These are phyloP conservation scores for Lachnellula suecica DNA, from an alignment of 2,329 filamentous ascomycete genomes.

Conservation along the genomic window DNA sequence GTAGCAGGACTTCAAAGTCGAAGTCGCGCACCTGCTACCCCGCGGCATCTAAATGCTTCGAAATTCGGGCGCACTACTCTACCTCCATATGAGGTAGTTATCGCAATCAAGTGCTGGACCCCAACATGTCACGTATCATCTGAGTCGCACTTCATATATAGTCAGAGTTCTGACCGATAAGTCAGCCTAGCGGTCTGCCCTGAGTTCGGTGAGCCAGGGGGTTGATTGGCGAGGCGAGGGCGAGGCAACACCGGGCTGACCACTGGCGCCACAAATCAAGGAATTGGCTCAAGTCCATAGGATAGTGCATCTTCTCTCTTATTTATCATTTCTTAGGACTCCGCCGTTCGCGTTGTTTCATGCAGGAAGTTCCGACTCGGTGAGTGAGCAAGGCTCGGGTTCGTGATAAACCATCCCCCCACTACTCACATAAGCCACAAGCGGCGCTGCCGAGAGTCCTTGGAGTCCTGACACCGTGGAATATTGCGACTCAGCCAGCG, in stretches of 20 bases:
- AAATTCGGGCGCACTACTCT: not conserved
- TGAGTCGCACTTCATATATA: not conserved
- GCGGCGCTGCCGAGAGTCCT: constrained; percentile 17
- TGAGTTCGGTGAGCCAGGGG: not conserved
- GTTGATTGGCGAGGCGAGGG: constrained; percentile 8
- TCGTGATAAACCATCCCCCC: constrained; percentile 5
- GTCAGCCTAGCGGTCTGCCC: constrained; percentile 13
- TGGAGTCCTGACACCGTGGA: constrained; percentile 17
- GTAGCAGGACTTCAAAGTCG: no score
- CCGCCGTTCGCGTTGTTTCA: not conserved
- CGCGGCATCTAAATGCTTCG: not conserved
- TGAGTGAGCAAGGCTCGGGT: constrained; percentile 6
- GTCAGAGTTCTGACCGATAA: not conserved
- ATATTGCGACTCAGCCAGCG: constrained; percentile 2
- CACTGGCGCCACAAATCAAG: not conserved
- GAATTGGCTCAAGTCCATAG: constrained; percentile 6
- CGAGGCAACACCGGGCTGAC: constrained; percentile 15
- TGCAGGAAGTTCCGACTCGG: constrained; percentile 12
- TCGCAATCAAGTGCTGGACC: no score
- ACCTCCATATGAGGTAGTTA: not conserved
- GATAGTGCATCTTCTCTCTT: not conserved
- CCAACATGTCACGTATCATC: not conserved
- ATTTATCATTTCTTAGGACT: not conserved
- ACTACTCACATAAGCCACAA: constrained; percentile 12
- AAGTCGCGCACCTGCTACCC: no score